Evolutionary conservation across 805 yeast genomes (phyloP), one percentile per base, ranked within the genome.

Genomic region (Zygosaccharomyces pseudorouxii): DNA sequence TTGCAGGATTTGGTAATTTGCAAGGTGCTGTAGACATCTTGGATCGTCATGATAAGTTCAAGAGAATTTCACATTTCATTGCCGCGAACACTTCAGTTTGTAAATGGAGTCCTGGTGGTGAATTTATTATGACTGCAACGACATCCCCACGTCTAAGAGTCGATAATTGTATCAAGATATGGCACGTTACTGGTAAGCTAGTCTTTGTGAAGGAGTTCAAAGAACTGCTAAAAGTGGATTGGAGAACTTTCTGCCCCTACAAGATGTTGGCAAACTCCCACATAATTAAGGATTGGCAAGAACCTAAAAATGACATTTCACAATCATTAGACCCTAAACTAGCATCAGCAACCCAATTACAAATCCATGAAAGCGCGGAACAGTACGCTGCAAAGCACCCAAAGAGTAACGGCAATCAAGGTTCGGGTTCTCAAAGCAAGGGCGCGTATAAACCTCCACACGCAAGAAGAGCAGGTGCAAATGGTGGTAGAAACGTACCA

Each of bases 361-460:
- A 72, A 50, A 81, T 92, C 6, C 93, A 92, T 64, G 71, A 72
- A 47, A 80, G 87, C 38, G 96, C 89, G 18, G 71, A 75, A 38
- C 86, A 80, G 49, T 80, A 71, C 58, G 64, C 68, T 22, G 57
- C 70, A 18, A 64, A 65, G 31, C 64, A 71, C 57, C 76, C 63
- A 55, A 71, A 62, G 51, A 53, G 60, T 7, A 49, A 58, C 12
- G 57, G 64, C 6, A 47, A 53, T 16, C 51, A 51, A 31, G 51
- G 54, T 18, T 49, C 39, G 33, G 61, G 62, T 12, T 38, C 59
- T n/a, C 52, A 72, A 16, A 65, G 76, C 47, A 84, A 83, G 63
- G 96, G 97, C 46, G 98, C 97, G 37, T 93, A 93, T 67, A 81
- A 95, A 67, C 99, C 99, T 20, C 99, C 99, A 2, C 97, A 89